Evolutionary conservation across 2,329 filamentous ascomycete genomes (phyloP).

Genomic region (Botrytis deweyae): DNA sequence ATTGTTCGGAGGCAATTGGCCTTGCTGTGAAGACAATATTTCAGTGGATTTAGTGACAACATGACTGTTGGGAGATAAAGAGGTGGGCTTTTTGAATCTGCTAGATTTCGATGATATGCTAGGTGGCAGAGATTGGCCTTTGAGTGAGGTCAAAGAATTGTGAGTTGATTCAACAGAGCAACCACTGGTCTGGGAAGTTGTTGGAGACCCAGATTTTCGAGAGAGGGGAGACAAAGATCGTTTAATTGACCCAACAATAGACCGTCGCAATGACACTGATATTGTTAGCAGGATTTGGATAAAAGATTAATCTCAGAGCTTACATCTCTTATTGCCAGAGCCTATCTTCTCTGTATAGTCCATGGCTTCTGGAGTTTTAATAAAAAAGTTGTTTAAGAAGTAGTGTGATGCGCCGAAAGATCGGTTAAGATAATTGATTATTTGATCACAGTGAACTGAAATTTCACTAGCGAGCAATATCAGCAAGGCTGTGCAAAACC

Average conservation of each 20-base stretch:
- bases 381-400: background rate
- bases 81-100: background rate
- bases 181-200: background rate
- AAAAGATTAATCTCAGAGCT: background rate
- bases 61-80: background rate
- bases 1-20: background rate
- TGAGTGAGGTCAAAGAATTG: background rate
- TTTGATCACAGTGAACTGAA: background rate
- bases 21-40: background rate
- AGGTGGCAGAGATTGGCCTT: background rate
- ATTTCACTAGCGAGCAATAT: background rate
- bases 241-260: conserved; percentile 19
- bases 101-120: background rate
- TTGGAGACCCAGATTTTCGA: background rate
- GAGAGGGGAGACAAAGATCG: conserved; percentile 16
- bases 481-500: background rate
- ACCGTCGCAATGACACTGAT: conserved; percentile 14
- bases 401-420: background rate
- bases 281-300: background rate
- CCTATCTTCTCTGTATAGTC: background rate
- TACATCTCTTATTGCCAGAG: conserved; percentile 12
- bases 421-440: background rate
- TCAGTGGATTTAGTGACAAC: background rate
- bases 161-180: background rate
- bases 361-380: background rate